phyloP scores from a whole-genome alignment of 345 rosid genomes.

The Triadica sebifera region DNA sequence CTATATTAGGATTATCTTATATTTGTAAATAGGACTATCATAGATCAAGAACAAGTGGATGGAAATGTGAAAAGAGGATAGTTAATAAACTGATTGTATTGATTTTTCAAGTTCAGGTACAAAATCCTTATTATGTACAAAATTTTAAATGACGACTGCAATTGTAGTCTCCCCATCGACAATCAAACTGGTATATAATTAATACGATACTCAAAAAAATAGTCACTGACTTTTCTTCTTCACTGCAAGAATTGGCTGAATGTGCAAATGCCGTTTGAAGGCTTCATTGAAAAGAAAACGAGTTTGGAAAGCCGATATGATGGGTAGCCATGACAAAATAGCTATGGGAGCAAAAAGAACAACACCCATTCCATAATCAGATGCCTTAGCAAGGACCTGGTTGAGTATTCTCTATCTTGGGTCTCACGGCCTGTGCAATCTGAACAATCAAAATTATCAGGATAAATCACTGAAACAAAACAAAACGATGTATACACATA shows the following conservation, averaged over 20 bases:
- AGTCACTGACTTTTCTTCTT: slow-evolving; percentile 36
- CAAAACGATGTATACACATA: slow-evolving; percentile 13
- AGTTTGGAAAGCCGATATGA: slow-evolving; percentile 79
- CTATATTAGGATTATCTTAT: no score
- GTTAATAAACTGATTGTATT: no score
- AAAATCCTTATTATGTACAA: no score
- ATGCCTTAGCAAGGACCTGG: slow-evolving; percentile 71
- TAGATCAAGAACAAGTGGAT: no score
- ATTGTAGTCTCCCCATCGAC: no score
- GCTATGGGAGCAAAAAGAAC: slow-evolving; percentile 81
- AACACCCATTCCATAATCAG: slow-evolving; percentile 93
- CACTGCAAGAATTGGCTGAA: slow-evolving; percentile 86
- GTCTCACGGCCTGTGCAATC: slow-evolving; percentile 92
- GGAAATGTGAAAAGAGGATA: no score
- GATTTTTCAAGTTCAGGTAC: no score
- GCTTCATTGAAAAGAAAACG: slow-evolving; percentile 91
- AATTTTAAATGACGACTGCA: no score
- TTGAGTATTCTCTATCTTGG: slow-evolving; percentile 64
- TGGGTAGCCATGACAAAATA: slow-evolving; percentile 87
- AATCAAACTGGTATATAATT: no score
- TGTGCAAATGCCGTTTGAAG: slow-evolving; percentile 76
- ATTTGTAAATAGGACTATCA: no score
- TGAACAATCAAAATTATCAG: slow-evolving; percentile 26
- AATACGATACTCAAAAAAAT: background rate
- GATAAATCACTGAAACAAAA: background rate